phyloP scores from a whole-genome alignment of 305 asterid genomes.

The Solanum aculeatissimum region DNA sequence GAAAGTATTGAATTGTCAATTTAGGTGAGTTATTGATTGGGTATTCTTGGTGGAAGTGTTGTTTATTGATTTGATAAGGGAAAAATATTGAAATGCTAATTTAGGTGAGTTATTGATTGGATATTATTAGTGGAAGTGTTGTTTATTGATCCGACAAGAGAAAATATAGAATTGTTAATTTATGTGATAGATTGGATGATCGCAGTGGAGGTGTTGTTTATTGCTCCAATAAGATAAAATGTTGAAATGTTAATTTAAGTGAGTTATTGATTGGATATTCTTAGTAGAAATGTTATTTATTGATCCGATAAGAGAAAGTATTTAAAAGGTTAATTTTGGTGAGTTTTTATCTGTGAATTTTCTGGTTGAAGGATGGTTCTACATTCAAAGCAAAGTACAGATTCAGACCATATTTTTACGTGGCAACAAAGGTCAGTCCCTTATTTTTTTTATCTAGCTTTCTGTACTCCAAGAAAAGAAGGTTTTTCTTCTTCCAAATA shows the following conservation, averaged over 20 bases:
- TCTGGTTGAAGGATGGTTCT: constrained; percentile 78
- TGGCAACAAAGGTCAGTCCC: constrained; percentile 70
- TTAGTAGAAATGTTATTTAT: background rate
- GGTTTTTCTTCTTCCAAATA: background rate
- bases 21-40: background rate
- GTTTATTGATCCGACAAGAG: background rate
- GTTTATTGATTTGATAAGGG: background rate
- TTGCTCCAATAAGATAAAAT: background rate
- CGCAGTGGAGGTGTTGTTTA: background rate
- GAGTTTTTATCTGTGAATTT: background rate
- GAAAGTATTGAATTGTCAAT: background rate
- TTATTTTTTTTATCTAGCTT: background rate
- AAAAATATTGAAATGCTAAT: background rate
- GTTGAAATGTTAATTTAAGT: background rate
- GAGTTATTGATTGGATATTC: background rate
- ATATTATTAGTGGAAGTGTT: background rate
- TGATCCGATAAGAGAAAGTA: background rate
- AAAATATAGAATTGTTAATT: background rate
- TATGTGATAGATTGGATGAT: background rate
- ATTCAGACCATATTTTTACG: constrained; percentile 93
- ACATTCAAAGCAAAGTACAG: constrained; percentile 77
- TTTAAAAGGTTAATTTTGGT: background rate
- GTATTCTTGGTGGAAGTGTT: background rate
- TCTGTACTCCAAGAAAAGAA: background rate
- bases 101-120: background rate